phyloP scores from a whole-genome alignment of 805 yeast genomes.

The Cyberlindnera mycetangii region DNA sequence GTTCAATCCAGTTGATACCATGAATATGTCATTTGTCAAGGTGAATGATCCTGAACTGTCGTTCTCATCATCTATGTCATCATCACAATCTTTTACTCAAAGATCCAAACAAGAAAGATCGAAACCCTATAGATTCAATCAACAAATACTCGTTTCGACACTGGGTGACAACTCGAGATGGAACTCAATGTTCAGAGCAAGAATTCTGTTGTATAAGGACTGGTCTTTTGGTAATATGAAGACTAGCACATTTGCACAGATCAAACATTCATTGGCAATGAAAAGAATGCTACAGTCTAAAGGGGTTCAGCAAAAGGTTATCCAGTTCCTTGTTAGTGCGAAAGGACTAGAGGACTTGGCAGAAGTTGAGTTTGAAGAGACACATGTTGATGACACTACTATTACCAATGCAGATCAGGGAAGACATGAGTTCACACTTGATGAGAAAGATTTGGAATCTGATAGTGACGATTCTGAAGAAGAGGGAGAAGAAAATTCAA shows the following conservation, averaged over 20 bases:
- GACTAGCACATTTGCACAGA: slow-evolving; percentile 17
- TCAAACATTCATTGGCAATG: slow-evolving; percentile 20
- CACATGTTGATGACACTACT: too few species aligned
- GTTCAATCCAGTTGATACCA: slow-evolving; percentile 17
- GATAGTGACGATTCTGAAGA: slow-evolving; percentile 1
- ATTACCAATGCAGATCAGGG: background rate
- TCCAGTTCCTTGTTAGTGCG: slow-evolving; percentile 10
- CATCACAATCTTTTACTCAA: slow-evolving; percentile 10
- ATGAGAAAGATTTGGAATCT: slow-evolving; percentile 18
- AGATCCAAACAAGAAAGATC: background rate
- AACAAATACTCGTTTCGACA: slow-evolving; percentile 22
- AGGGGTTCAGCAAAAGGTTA: slow-evolving; percentile 10
- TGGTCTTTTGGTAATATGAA: slow-evolving; percentile 12
- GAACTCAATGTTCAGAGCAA: slow-evolving; percentile 18
- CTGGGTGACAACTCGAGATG: slow-evolving; percentile 24
- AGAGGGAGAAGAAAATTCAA: slow-evolving; percentile 6
- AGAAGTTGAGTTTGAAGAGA: too few species aligned
- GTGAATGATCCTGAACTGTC: slow-evolving; percentile 3
- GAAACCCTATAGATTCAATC: slow-evolving; percentile 17
- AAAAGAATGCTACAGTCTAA: slow-evolving; percentile 12
- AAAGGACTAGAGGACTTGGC: slow-evolving; percentile 11
- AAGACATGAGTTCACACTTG: slow-evolving; percentile 14
- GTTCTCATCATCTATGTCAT: slow-evolving; percentile 2
- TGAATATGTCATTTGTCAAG: slow-evolving; percentile 25
- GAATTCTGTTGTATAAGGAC: slow-evolving; percentile 25